Evolutionary conservation across 345 rosid genomes (phyloP), one percentile per base, ranked within the genome.

Genomic region (Camelina sativa): DNA sequence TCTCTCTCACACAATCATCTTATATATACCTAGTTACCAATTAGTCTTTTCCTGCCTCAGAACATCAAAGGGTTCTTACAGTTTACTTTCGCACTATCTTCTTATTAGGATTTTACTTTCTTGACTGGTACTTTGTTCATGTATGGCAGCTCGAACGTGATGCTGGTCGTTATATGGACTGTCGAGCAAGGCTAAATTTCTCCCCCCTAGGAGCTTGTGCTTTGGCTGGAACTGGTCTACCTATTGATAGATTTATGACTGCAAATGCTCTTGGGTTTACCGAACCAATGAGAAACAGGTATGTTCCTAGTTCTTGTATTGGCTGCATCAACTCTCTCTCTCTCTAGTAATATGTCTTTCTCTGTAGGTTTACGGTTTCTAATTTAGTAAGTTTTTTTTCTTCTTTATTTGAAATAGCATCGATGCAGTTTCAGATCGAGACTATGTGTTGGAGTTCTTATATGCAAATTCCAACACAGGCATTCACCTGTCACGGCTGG

Each of bases 201-300:
- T 87, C 86, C 66, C 99, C 97, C 16, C 84, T 95, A 9, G 98
- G 99, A 74, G 97, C 99, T 69, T 95, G 99, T 85, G 99, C 96
- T 74, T 78, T 90, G 82, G 99, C 99, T 46, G 99, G 96, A 69
- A 95, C 98, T 65, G 92, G 99, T 75, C 76, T 95, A 30, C 96
- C 99, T 16, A 88, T 95, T 67, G 91, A 95, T 83, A 83, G 99
- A 77, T 86, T 88, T 76, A 85, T 89, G 96, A 90, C 97, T 55
- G 80, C 97, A 4, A 80, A 81, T 8, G 86, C 88, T 72, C 73
- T 95, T 61, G 96, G 92, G 61, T 95, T 95, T 76, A 81, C 88
- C 50, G 86, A 85, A 79, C 99, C 98, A 67, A 84, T 90, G 91
- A 84, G 96, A 79, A 95, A 92, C 86, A 95, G 99, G 99, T 89